Conservation (phyloP, 2,329 filamentous ascomycete species). For the Endoconidiophora laricicola region DNA sequence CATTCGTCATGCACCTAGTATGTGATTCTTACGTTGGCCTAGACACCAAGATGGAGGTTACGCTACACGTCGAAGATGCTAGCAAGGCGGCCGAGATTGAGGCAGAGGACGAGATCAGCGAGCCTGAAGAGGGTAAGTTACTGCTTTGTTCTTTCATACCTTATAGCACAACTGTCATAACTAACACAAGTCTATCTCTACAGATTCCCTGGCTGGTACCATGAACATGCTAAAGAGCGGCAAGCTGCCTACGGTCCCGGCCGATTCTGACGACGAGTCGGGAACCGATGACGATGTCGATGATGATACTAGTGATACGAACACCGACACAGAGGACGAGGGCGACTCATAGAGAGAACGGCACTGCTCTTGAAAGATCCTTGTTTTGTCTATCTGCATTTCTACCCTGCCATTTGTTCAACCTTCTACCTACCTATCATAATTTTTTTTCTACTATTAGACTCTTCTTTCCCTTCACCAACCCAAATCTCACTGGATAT, state of each 20-base stretch:
- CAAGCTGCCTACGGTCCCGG: slow-evolving; percentile 26
- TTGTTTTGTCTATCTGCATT: slow-evolving; percentile 13
- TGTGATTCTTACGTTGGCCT: slow-evolving; percentile 94
- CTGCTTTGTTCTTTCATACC: background rate
- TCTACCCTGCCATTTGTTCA: background rate
- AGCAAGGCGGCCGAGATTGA: slow-evolving; percentile 66
- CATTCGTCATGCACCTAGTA: slow-evolving; percentile 82
- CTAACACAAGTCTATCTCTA: slow-evolving; percentile 14
- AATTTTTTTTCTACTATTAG: too few species aligned
- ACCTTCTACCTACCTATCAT: background rate
- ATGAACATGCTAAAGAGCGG: slow-evolving; percentile 76
- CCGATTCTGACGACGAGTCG: slow-evolving; percentile 64
- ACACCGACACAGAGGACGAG: slow-evolving; percentile 51
- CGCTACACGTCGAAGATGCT: slow-evolving; percentile 74
- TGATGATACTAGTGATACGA: slow-evolving; percentile 49
- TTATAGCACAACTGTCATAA: background rate
- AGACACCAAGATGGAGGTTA: slow-evolving; percentile 82
- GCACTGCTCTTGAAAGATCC: slow-evolving; percentile 8
- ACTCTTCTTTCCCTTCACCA: background rate
- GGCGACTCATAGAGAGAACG: slow-evolving; percentile 7
- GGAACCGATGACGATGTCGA: slow-evolving; percentile 57
- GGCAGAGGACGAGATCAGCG: slow-evolving; percentile 88
- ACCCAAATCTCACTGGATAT: background rate
- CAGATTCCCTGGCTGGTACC: slow-evolving; percentile 79
- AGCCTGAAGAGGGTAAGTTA: slow-evolving; percentile 84